Evolutionary conservation across 441 rosid genomes (phyloP).

Genomic region (Dalechampia spathulata): DNA sequence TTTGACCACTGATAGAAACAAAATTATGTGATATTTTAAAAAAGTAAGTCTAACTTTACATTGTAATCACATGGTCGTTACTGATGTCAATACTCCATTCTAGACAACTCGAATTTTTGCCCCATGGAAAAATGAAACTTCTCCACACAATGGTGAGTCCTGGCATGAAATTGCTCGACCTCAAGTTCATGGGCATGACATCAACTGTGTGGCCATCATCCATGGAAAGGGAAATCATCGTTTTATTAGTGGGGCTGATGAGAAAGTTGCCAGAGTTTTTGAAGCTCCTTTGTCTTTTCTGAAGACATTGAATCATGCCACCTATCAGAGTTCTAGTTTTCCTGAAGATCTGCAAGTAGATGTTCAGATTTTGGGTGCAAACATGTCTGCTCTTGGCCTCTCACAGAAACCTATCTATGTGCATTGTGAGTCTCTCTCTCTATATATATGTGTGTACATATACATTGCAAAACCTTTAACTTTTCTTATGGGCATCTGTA

Average conservation of each 20-base stretch:
- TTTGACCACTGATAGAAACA: background rate
- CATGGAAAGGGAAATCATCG: slow-evolving; percentile 87
- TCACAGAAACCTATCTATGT: slow-evolving; percentile 90
- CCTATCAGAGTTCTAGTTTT: slow-evolving; percentile 33
- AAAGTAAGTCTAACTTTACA: background rate
- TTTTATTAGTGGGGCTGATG: slow-evolving; percentile 93
- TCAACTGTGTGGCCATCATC: slow-evolving; percentile 71
- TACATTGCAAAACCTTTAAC: background rate
- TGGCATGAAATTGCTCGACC: slow-evolving; percentile 98
- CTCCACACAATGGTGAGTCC: slow-evolving; percentile 28
- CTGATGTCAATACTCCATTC: slow-evolving; percentile 9
- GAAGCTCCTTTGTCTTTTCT: slow-evolving; percentile 89
- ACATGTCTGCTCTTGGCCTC: slow-evolving; percentile 95
- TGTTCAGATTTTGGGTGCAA: slow-evolving; percentile 84
- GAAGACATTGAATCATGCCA: slow-evolving; percentile 67
- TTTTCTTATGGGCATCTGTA: background rate
- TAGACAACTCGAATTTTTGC: slow-evolving; percentile 92
- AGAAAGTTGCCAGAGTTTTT: slow-evolving; percentile 92
- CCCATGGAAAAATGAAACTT: slow-evolving; percentile 55
- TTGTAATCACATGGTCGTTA: background rate
- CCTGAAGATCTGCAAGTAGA: slow-evolving; percentile 50
- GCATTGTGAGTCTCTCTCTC: slow-evolving; percentile 38
- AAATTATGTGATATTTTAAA: background rate
- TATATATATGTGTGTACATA: background rate
- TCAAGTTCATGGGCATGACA: slow-evolving; percentile 97